Base-by-base conservation (phyloP, 2,329 filamentous ascomycete genomes). In the Juglanconis oblonga region DNA sequence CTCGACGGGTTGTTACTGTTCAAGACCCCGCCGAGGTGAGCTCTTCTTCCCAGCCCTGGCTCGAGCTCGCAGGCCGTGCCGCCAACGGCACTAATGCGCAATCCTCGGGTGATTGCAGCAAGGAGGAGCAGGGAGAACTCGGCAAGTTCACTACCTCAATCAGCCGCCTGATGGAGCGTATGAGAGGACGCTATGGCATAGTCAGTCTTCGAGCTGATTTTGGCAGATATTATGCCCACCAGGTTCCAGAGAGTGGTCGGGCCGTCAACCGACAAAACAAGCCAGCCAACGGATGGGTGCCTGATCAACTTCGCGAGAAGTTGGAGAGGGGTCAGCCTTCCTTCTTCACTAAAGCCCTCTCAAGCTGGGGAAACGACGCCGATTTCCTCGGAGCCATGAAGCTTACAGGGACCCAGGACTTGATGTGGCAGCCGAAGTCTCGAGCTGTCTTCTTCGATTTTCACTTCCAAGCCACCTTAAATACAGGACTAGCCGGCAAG, bases 261-360 rank as follows among this genome's bases (percentile, higher is more conserved):
- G 68, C 71, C 1, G 66, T 57, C 33, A 72, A 73, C 44, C 17
- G 42, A 3, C 55, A 47, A 1, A 58, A 62, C 1, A 55, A 66
- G 24, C 44, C 53, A 1, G 64, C 66, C 36, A 52, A 62, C 9
- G 69, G 69, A 36, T 72, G 71, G 70, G n/a, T 33, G 1, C 61
- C 65, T 0, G 40, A 50, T 0, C 54, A 63, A 1, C 58, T 71
- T 1, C 9, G 65, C 6, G 42, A 24, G 0, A 52, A 57, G 1
- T 62, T 72, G 6, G 63, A 68, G 38, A 65, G 59, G 10, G 58
- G 58, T 0, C 52, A 63, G 1, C 63, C 61, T 38, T 58, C 67
- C 8, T 55, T 66, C 3, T 74, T 72, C 44, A 71, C 71, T 42
- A 70, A 67, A 36, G 63, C 67, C 1, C 62, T 74, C 6, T 68